phyloP scores from a whole-genome alignment of 2,329 filamentous ascomycete species.

The Trichoderma sp. region DNA sequence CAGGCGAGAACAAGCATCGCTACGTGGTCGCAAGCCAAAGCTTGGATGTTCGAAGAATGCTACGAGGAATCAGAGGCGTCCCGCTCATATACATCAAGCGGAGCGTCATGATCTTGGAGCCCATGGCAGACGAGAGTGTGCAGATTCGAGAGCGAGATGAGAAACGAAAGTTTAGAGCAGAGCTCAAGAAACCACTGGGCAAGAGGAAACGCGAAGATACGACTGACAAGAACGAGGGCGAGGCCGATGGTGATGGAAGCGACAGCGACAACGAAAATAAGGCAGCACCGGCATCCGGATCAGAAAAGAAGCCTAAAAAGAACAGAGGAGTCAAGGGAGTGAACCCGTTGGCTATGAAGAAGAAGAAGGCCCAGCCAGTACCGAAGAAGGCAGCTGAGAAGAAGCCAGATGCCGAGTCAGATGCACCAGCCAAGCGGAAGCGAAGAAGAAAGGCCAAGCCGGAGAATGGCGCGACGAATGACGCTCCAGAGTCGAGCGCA shows the following conservation, averaged over 20 bases:
- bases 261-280: constrained; percentile 31
- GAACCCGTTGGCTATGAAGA: constrained; percentile 71
- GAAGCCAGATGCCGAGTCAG: constrained; percentile 33
- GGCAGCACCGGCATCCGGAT: constrained; percentile 30
- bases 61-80: constrained; percentile 71
- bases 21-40: constrained; percentile 80
- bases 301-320: constrained; percentile 35
- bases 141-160: constrained; percentile 70
- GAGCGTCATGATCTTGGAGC: constrained; percentile 72
- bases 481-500: constrained; percentile 29
- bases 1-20: constrained; percentile 73
- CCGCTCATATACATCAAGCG: constrained; percentile 78
- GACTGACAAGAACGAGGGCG: constrained; percentile 40
- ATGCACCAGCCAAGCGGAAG: constrained; percentile 39
- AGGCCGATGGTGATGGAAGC: constrained; percentile 45
- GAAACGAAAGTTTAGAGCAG: constrained; percentile 72
- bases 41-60: constrained; percentile 61
- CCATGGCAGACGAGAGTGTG: constrained; percentile 71
- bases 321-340: constrained; percentile 67
- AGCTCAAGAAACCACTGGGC: constrained; percentile 58
- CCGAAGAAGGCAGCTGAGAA: constrained; percentile 34
- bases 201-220: constrained; percentile 58
- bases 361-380: constrained; percentile 49
- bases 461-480: constrained; percentile 28
- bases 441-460: constrained; percentile 41